Base-by-base conservation (phyloP, 1,139 yeast species). In the Debaryomyces nepalensis region DNA sequence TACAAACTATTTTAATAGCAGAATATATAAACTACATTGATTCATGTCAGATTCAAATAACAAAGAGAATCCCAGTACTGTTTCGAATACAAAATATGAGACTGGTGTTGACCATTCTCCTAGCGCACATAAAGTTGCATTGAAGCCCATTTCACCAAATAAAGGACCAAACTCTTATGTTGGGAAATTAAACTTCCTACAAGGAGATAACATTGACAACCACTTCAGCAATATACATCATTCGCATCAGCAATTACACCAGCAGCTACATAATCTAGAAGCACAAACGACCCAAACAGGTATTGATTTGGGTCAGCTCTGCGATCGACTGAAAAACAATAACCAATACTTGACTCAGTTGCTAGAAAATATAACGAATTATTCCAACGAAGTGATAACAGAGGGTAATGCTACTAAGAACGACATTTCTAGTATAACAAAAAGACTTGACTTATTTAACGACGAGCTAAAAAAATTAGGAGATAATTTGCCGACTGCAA, bases 271-370 rank as follows among this genome's bases (percentile, higher is more conserved):
- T 40, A 53, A 57, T 31, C 52, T 72, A 12, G 75, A 70, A 48
- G 49, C 55, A 3, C 66, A 59, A 37, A 61, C 73, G 1, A 64
- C 61, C 34, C 77, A 72, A 45, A 66, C 64, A 4, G 54, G 59
- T 33, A 50, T 64, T 4, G 77, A 72, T 48, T 53, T 72, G 42
- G 66, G 59, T 2, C 73, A 71, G 46, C 57, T 72, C 38, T 63
- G 60, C 15, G 74, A 69, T 35, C 50, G 77, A 33, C 73, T 68
- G 66, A 71, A 66, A 49, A 70, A 67, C 48, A 72, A 72, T 49
- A 71, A 72, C 52, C 66, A 61, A 43, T 55, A 67, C 47, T 63
- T 72, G 54, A 68, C 62, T 45, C 63, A 61, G 46, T 53, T 72
- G 30, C 59, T 72, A 14, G 59, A 57, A 22, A 64, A 64, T 38